These are phyloP conservation scores for Vitis hybrid DNA, from an alignment of 177 flowering plant genomes.

Conservation along the genomic window DNA sequence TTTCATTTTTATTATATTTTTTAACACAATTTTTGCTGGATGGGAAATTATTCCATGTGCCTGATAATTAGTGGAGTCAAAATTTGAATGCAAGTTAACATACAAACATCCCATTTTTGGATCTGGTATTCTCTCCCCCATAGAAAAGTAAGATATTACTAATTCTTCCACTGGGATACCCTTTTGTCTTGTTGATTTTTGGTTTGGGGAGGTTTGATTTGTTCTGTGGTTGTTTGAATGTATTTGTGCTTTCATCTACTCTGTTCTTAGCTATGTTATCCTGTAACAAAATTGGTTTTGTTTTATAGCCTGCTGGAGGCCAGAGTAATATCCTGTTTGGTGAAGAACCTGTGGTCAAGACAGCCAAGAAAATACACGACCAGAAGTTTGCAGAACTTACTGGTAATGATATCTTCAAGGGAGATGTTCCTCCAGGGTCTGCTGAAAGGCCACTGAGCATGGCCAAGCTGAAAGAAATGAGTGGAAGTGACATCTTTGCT, in stretches of 20 bases:
- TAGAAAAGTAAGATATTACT: too few relatives aligned
- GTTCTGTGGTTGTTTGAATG: background rate
- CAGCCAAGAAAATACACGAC: slow-evolving; percentile 73
- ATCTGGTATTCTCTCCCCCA: too few relatives aligned
- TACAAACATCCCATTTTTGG: too few relatives aligned
- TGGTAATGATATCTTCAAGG: slow-evolving; percentile 89
- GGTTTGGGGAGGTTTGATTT: background rate
- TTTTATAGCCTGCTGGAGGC: slow-evolving; percentile 62
- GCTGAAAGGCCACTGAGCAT: slow-evolving; percentile 73
- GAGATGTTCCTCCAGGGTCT: slow-evolving; percentile 63
- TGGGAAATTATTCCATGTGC: too few relatives aligned
- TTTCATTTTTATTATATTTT: too few relatives aligned
- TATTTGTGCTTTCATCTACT: background rate
- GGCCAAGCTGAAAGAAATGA: slow-evolving; percentile 85
- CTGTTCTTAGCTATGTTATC: background rate
- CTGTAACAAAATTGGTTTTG: background rate
- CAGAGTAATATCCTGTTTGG: slow-evolving; percentile 48
- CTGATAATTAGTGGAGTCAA: too few relatives aligned
- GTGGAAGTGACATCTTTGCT: slow-evolving; percentile 84
- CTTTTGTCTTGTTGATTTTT: background rate
- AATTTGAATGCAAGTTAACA: too few relatives aligned
- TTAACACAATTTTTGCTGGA: too few relatives aligned
- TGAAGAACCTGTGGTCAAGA: slow-evolving; percentile 63
- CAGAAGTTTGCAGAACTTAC: slow-evolving; percentile 82
- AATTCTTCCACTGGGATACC: too few relatives aligned